Evolutionary conservation across 192 early-diverging fungal genomes (phyloP).

Genomic region (Coemansia furcata): DNA sequence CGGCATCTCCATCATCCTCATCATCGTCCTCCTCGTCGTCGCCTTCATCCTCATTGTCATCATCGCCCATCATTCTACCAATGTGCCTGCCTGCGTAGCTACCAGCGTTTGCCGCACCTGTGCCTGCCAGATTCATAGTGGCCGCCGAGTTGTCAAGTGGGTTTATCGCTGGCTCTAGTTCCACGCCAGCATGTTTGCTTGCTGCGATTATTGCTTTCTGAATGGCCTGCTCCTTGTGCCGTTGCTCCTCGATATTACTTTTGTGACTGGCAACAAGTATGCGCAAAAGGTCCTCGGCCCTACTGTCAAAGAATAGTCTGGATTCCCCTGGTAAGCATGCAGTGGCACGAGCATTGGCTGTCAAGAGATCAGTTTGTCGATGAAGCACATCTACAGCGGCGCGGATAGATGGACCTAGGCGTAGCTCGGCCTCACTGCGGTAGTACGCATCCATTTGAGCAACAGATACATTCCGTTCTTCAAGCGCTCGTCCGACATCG

Average conservation of each 20-base stretch:
- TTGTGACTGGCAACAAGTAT: constrained; percentile 25
- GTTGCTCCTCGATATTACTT: constrained; percentile 7
- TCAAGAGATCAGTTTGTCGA: constrained; percentile 4
- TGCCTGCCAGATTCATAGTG: neutral
- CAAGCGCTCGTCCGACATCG: constrained; percentile 46
- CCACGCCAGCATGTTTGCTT: neutral
- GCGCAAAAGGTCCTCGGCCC: constrained; percentile 32
- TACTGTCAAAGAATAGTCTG: constrained; percentile 26
- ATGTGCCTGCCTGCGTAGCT: neutral
- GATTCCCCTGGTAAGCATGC: neutral
- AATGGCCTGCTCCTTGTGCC: constrained; percentile 10
- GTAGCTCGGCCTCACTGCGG: constrained; percentile 5
- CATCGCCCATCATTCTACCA: neutral
- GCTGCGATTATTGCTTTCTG: constrained; percentile 1
- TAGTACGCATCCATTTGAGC: constrained; percentile 34
- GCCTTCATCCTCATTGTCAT: constrained; percentile 7
- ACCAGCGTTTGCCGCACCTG: neutral
- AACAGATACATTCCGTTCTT: constrained; percentile 35
- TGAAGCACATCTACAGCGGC: constrained; percentile 17
- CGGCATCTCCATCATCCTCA: constrained; percentile 43
- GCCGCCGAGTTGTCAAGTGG: neutral
- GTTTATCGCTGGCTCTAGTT: too few relatives aligned
- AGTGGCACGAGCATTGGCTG: neutral
- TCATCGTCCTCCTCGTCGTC: constrained; percentile 12
- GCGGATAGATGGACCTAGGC: constrained; percentile 9